These are phyloP conservation scores for Pulveroboletus sp. DNA, from an alignment of 768 basidiomycete species.

Conservation along the genomic window DNA sequence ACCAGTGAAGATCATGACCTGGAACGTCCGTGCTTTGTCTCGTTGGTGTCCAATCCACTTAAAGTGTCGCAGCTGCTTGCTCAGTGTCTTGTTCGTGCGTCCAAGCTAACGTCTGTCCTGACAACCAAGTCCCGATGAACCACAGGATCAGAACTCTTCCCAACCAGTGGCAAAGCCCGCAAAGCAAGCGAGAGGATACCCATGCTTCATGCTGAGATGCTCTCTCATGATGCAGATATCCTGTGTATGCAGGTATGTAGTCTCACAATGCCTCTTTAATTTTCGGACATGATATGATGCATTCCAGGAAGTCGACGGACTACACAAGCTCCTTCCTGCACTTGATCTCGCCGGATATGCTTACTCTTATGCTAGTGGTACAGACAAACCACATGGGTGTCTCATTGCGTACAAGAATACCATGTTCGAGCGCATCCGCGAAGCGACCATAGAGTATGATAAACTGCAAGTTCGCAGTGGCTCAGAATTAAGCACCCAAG, in stretches of 20 bases:
- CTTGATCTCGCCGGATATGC: constrained; percentile 65
- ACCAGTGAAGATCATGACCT: constrained; percentile 62
- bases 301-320: constrained; percentile 80
- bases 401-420: constrained; percentile 69
- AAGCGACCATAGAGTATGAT: constrained; percentile 67
- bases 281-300: background rate
- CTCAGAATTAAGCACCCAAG: constrained; percentile 28
- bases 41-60: background rate
- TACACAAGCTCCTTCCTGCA: constrained; percentile 67
- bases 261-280: background rate
- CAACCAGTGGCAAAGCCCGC: constrained; percentile 74
- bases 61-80: constrained; percentile 59
- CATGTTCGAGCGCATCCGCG: constrained; percentile 44
- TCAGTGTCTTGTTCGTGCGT: constrained; percentile 77
- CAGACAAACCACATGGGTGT: constrained; percentile 80
- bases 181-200: constrained; percentile 70
- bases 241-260: constrained; percentile 77
- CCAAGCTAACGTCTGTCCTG: background rate
- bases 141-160: constrained; percentile 77
- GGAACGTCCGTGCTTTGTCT: constrained; percentile 64
- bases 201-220: constrained; percentile 77
- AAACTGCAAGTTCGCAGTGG: constrained; percentile 48
- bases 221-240: constrained; percentile 71
- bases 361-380: constrained; percentile 65
- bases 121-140: background rate